These are phyloP conservation scores for Pezicula rhizophila DNA, from an alignment of 2,329 filamentous ascomycete genomes.

Conservation along the genomic window DNA sequence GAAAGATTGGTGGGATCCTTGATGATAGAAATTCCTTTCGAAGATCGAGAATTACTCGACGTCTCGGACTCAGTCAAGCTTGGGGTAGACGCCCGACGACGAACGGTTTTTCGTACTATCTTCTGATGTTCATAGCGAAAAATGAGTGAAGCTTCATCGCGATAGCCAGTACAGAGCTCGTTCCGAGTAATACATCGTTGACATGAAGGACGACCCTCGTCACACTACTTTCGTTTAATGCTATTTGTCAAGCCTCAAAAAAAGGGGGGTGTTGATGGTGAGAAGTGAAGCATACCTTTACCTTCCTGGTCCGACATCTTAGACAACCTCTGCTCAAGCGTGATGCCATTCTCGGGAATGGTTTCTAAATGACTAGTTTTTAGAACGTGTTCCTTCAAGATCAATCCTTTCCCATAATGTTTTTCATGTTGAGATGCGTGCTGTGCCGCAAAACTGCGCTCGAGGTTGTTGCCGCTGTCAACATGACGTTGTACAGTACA, in stretches of 20 bases:
- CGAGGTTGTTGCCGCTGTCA: no score
- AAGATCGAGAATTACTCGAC: not conserved
- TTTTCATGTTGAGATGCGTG: no score
- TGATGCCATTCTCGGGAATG: not conserved
- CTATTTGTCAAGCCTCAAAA: no score
- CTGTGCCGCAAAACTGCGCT: no score
- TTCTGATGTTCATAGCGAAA: conserved; percentile 32
- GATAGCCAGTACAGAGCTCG: conserved; percentile 33
- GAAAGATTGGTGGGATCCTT: not conserved
- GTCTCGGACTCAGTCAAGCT: not conserved
- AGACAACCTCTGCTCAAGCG: conserved; percentile 27
- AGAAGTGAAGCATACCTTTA: conserved; percentile 16
- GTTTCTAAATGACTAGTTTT: no score
- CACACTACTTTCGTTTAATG: conserved; percentile 22
- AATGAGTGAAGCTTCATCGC: conserved; percentile 31
- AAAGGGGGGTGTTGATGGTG: no score
- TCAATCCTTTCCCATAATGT: no score
- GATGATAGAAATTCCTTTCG: not conserved
- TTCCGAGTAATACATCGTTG: conserved; percentile 31
- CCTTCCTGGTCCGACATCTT: conserved; percentile 26
- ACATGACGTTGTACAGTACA: no score
- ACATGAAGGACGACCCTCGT: conserved; percentile 30
- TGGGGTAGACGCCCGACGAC: conserved; percentile 4
- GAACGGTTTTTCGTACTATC: conserved; percentile 7
- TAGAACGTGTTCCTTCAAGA: no score